phyloP scores from a whole-genome alignment of 345 rosid species.

The Aquilaria yunnanensis region DNA sequence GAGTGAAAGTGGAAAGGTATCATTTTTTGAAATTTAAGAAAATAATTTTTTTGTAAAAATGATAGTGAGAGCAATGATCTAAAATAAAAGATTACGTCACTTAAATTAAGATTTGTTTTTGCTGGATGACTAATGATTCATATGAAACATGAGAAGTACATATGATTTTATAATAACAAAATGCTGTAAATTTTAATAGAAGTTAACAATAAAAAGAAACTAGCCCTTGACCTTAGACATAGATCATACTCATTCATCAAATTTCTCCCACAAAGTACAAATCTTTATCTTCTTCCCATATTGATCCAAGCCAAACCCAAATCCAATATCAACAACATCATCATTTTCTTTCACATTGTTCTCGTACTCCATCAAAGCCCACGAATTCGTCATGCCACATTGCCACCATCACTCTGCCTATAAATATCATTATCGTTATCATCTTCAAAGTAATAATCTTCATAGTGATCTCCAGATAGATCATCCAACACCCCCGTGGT shows the following conservation, averaged over 20 bases:
- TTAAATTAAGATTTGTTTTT: no score
- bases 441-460: constrained; percentile 17
- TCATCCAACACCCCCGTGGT: constrained; percentile 44
- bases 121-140: no score
- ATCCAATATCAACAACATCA: constrained; percentile 19
- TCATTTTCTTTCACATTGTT: not conserved
- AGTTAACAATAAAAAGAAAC: no score
- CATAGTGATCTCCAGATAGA: constrained; percentile 18
- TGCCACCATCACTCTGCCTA: not conserved
- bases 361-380: not conserved
- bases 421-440: constrained; percentile 7
- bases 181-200: no score
- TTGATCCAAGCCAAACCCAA: constrained; percentile 27
- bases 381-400: not conserved
- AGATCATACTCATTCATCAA: constrained; percentile 7
- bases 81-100: no score
- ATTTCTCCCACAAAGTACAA: constrained; percentile 47
- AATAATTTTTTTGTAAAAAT: no score
- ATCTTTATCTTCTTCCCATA: constrained; percentile 41
- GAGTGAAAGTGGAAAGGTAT: no score
- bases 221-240: no score
- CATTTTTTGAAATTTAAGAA: no score
- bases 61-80: no score
- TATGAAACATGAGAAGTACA: no score
- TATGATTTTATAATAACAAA: no score